Evolutionary conservation across 2,329 filamentous ascomycete species (phyloP).

Genomic region (Monilinia polystroma): DNA sequence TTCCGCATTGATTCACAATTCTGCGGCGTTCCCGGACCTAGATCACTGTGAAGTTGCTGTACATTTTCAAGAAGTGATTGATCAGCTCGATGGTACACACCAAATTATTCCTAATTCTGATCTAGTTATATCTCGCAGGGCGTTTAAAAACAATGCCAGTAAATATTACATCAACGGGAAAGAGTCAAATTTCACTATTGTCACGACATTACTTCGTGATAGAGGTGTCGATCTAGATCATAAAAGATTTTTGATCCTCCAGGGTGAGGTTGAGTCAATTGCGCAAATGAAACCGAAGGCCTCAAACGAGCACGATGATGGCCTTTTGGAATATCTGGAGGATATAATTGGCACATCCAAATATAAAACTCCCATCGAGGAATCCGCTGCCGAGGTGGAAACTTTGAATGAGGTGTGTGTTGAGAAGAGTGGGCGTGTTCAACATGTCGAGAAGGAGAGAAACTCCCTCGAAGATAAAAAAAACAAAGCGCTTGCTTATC

Average conservation of each 20-base stretch:
- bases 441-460: slow-evolving; percentile 98
- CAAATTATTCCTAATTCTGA: slow-evolving; percentile 80
- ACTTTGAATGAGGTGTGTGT: slow-evolving; percentile 89
- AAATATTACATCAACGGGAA: slow-evolving; percentile 96
- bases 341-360: slow-evolving; percentile 99
- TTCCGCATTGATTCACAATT: slow-evolving; percentile 96
- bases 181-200: slow-evolving; percentile 86
- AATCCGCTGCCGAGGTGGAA: slow-evolving; percentile 86
- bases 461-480: slow-evolving; percentile 93
- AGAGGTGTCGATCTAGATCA: slow-evolving; percentile 94
- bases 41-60: slow-evolving; percentile 95
- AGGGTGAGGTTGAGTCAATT: slow-evolving; percentile 97
- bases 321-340: slow-evolving; percentile 92
- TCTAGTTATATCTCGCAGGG: slow-evolving; percentile 83
- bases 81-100: slow-evolving; percentile 72
- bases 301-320: slow-evolving; percentile 91
- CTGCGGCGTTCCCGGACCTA: slow-evolving; percentile 78
- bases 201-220: slow-evolving; percentile 82
- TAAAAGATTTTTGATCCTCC: slow-evolving; percentile 95
- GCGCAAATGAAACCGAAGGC: slow-evolving; percentile 99
- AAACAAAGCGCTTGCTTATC: slow-evolving; percentile 83
- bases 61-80: slow-evolving; percentile 93
- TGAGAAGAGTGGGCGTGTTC: slow-evolving; percentile 92
- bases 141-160: slow-evolving; percentile 97
- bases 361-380: slow-evolving; percentile 96